Percentiles rank a stretch among this genome's conserved stretches.
Evolutionary conservation across 257 asterid species (phyloP).

Genomic region (Euphrasia confusa): DNA sequence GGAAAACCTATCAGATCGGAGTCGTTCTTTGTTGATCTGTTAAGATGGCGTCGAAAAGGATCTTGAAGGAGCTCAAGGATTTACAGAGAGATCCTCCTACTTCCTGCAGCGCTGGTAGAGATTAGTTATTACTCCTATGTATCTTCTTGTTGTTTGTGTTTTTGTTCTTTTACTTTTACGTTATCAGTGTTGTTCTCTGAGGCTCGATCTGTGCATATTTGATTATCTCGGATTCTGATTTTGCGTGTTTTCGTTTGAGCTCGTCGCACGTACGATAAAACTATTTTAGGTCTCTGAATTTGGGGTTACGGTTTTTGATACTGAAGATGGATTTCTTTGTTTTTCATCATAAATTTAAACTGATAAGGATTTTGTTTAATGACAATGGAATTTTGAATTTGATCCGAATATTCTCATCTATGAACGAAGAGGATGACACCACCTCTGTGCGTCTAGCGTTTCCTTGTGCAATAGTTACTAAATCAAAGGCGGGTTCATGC

Average conservation of each 20-base stretch:
- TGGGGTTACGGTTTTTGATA: background rate
- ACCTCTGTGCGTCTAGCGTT: background rate
- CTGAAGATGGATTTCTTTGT: too few relatives aligned
- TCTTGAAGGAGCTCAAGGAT: slow-evolving; percentile 70
- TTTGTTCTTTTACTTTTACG: background rate
- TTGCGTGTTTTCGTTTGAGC: too few relatives aligned
- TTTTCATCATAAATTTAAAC: too few relatives aligned
- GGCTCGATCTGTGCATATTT: slow-evolving; percentile 13
- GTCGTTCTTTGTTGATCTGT: background rate
- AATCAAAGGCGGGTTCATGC: background rate
- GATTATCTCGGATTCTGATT: background rate
- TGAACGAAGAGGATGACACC: too few relatives aligned
- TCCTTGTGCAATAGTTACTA: background rate
- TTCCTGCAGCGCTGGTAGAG: slow-evolving; percentile 66
- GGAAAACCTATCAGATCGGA: slow-evolving; percentile 22
- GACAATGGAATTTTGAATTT: background rate
- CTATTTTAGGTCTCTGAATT: background rate
- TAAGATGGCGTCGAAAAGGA: slow-evolving; percentile 72
- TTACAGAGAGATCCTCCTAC: slow-evolving; percentile 73
- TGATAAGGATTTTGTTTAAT: background rate
- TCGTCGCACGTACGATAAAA: background rate
- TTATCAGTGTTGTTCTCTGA: background rate
- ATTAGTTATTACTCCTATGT: background rate
- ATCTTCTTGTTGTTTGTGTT: background rate
- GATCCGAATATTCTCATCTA: background rate